Evolutionary conservation across 2,329 filamentous ascomycete genomes (phyloP), one percentile per base, ranked within the genome.

Genomic region (Penicillium sp.): DNA sequence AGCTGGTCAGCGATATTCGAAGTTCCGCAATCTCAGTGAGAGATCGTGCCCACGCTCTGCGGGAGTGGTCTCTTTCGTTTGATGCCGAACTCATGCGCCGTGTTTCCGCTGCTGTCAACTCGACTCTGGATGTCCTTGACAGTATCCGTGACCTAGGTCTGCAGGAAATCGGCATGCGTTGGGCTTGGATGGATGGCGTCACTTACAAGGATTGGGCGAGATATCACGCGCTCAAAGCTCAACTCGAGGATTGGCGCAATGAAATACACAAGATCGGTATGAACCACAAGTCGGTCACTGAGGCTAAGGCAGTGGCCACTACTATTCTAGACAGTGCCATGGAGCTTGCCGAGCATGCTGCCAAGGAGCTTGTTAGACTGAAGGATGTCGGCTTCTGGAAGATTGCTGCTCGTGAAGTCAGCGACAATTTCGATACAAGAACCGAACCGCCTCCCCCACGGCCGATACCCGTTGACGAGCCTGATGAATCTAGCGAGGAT

Each of bases 201-300:
- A 94, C 91, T 1, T 96, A 98, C 74, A 90, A 94, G 64, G 89
- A 98, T 64, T 98, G 93, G 93, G 81, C 84, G 44, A 93, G 91
- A 63, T 98, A 95, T 60, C 89, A 97, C 63, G 81, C 86, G 44
- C 74, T 98, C 42, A 94, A 87, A 70, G 80, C 78, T 38, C 84
- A 86, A 9, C 86, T 96, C 36, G 83, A 84, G 33, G 81, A 87
- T 56, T 96, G 91, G 89, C 84, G 87, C 39, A 75, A 80, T 23
- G 87, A 94, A 53, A 81, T 98, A 33, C 83, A 87, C 60, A 75
- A 81, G 43, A 78, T 90, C 37, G 86, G 88, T 26, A 77, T 84
- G 44, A 77, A 80, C 3, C 86, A 96, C 60, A 79, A 84, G 7
- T 81, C 79, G 17, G 74, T 96, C 9, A 70, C 76, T 14, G 71